Evolutionary conservation across 768 basidiomycete genomes (phyloP), one percentile per base, ranked within the genome.

Genomic region (Mycena rebaudengoi): DNA sequence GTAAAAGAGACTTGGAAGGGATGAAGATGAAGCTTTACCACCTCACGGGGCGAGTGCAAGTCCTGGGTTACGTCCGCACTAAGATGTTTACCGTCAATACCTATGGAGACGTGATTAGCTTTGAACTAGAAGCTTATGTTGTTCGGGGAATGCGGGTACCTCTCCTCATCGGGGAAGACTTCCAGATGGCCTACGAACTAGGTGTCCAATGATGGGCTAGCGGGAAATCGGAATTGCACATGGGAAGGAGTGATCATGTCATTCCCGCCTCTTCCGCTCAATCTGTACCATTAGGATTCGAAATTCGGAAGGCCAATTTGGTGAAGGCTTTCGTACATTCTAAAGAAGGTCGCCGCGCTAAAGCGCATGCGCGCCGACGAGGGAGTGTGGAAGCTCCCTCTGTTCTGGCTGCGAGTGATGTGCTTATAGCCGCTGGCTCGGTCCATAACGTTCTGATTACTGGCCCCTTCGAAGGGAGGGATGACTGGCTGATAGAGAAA

Each of bases 81-180:
- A 57, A 50, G 1, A 29, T 74, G 16, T 68, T 32, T 32, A 32
- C 65, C 4, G 5, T 5, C 0, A 21, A 58, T 0, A 14, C 11
- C 6, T 39, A 54, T 4, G 69, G 69, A 6, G 33, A 20, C 1
- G 48, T 45, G 3, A 11, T 73, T 0, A 32, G 41, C 11, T 65
- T 71, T 40, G 41, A 54, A 5, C 48, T 57, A 7, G 73, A 74
- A 53, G 65, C 69, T 4, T 74, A 71, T 35, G 73, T 74, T 1
- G 71, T 73, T 0, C 46, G 63, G 16, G 59, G 55, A 5, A 75
- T 75, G 74, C 45, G 62, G 0, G 72, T 72, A 0, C 72, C 74
- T 10, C 26, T 75, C 2, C 62, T 75, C 6, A 53, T 75, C 7
- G 74, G 74, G 8, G 74, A 75, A 44, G 74, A 75, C 49, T 75